These are phyloP conservation scores for Paramecium bursaria DNA, from an alignment of 73 alveolate species.

Conservation along the genomic window DNA sequence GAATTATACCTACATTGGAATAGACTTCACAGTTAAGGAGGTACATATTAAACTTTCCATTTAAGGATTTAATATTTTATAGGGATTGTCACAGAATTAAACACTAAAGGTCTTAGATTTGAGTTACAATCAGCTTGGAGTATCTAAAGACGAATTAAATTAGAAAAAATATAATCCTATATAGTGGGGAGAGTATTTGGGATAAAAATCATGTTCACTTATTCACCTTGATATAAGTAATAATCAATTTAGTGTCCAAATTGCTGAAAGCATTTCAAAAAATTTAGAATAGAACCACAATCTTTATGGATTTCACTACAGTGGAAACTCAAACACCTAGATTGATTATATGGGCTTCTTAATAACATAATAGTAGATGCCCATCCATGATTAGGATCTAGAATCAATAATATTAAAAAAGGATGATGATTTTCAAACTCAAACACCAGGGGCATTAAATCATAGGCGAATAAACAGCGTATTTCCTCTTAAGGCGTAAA, in stretches of 20 bases:
- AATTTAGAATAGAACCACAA: constrained; percentile 16
- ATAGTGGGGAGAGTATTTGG: constrained; percentile 30
- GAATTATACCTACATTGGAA: constrained; percentile 54
- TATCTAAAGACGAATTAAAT: constrained; percentile 31
- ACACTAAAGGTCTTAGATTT: constrained; percentile 37
- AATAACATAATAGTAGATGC: not conserved
- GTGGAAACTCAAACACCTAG: constrained; percentile 4
- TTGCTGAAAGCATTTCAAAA: constrained; percentile 18
- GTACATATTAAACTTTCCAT: constrained; percentile 5
- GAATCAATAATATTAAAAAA: constrained; percentile 18
- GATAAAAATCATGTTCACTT: constrained; percentile 4
- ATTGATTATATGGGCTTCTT: constrained; percentile 47
- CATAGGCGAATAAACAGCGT: constrained; percentile 14
- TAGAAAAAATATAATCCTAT: not conserved
- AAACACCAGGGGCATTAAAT: constrained; percentile 22
- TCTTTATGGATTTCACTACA: constrained; percentile 44
- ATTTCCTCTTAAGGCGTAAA: not conserved
- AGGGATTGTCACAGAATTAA: not conserved
- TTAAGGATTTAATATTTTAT: constrained; percentile 17
- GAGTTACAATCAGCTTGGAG: constrained; percentile 28
- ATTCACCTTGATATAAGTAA: constrained; percentile 37
- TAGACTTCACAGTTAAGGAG: constrained; percentile 36
- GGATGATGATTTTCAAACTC: constrained; percentile 10
- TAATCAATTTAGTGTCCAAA: not conserved
- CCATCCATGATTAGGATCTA: too few species aligned